Base-by-base conservation (phyloP, 1,139 yeast genomes). In the Saccharomyces hybrid region DNA sequence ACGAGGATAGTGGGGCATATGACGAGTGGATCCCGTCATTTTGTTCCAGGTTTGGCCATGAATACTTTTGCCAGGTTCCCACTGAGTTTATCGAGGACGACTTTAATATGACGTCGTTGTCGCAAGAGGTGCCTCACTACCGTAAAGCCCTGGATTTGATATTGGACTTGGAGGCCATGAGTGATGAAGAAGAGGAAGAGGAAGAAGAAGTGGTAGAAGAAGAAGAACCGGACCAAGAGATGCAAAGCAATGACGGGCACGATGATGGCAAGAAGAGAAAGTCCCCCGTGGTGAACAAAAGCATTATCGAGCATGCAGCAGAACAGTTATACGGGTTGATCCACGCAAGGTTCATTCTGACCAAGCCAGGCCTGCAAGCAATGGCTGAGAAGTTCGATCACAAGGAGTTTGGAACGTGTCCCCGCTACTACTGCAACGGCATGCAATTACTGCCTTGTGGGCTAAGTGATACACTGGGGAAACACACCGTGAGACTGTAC, bases 371-470 rank as follows among this genome's bases (percentile, higher is more conserved):
- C 0, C 76, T 93, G 56, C 88, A 91, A 56, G 83, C 88, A 41
- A 91, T 93, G 98, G 96, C 96, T n/a, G 88, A 88, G 59, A 93
- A 93, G 68, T 93, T 87, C 70, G 96, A 90, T 64, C 79, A 85
- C 59, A 85, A 85, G 66, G 90, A 87, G 63, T 93, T 93, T 70
- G 99, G 99, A 0, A 78, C 83, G 2, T 93, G 99, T 70, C 96
- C 98, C 3, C 79, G 99, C 49, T 88, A 84, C 66, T 80, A 80
- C 65, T 93, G 99, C 71, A 90, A 89, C 59, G 90, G 93, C n/a
- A 88, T 89, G 82, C 93, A 87, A 60, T 76, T 93, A 60, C 78
- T 95, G 49, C 99, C 99, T 5, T 85, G 91, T 53, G 99, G 99
- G 3, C 78, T 95, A 50, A 85, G 88, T 54, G 99, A 93, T 69